phyloP scores from a whole-genome alignment of 2,329 filamentous ascomycete genomes.

The Exophiala mesophila region DNA sequence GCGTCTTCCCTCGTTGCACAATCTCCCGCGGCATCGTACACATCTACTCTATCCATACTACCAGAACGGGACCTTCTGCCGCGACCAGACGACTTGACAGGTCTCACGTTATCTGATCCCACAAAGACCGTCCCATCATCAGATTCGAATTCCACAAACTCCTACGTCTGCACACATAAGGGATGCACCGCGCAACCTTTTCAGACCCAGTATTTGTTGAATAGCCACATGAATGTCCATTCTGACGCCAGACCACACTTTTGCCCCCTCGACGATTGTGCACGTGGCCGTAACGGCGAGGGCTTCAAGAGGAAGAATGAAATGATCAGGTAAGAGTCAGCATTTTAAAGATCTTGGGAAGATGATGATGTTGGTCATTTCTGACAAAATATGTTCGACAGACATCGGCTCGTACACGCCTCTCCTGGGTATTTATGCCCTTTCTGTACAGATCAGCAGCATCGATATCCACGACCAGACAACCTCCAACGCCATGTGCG shows the following conservation, averaged over 20 bases:
- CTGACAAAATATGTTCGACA: conserved; percentile 25
- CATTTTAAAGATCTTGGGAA: background rate
- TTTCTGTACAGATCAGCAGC: conserved; percentile 88
- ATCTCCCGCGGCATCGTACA: conserved; percentile 15
- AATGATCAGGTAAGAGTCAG: conserved; percentile 47
- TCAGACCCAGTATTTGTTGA: conserved; percentile 61
- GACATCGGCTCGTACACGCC: conserved; percentile 83
- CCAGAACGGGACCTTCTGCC: conserved; percentile 7
- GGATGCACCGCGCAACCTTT: conserved; percentile 57
- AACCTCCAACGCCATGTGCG: conserved; percentile 94
- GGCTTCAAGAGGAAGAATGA: conserved; percentile 67
- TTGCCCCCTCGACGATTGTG: conserved; percentile 55
- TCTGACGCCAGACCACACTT: conserved; percentile 60
- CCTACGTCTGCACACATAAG: conserved; percentile 44
- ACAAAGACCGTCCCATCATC: conserved; percentile 1
- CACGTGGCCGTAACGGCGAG: conserved; percentile 57
- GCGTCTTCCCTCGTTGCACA: conserved; percentile 13
- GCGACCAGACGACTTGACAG: no score
- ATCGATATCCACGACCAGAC: conserved; percentile 90
- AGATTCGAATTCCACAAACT: background rate
- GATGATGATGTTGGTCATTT: no score
- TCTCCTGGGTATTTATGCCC: conserved; percentile 95
- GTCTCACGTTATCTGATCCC: background rate
- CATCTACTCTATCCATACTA: conserved; percentile 1
- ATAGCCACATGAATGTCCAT: conserved; percentile 58